Evolutionary conservation across 768 basidiomycete genomes (phyloP).

Genomic region (Boletus rubescentipes): DNA sequence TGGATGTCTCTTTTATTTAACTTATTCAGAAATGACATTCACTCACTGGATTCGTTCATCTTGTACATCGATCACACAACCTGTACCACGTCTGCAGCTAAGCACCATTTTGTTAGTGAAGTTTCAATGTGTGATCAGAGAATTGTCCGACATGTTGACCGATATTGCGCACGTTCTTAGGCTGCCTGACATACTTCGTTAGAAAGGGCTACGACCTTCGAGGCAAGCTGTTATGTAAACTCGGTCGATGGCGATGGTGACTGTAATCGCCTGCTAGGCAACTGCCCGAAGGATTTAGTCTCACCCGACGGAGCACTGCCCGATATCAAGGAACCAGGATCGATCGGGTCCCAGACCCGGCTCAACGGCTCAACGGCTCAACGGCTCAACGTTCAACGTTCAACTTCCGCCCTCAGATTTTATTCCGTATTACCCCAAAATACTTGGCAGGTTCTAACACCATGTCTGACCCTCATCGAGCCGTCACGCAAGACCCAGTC

Average conservation of each 20-base stretch:
- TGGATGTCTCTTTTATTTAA: constrained; percentile 7
- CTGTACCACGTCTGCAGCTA: constrained; percentile 2
- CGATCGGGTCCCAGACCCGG: background rate
- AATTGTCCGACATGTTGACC: too few species aligned
- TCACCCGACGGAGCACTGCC: background rate
- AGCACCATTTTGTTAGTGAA: background rate
- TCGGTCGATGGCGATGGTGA: too few species aligned
- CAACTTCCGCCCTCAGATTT: background rate
- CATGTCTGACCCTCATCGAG: constrained; percentile 10
- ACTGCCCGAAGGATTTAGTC: too few species aligned
- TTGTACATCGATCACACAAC: constrained; percentile 7
- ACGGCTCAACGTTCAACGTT: background rate
- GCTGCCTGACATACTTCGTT: too few species aligned
- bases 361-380: background rate
- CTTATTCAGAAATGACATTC: constrained; percentile 15
- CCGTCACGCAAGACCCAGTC: constrained; percentile 51
- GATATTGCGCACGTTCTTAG: too few species aligned
- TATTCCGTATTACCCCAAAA: too few species aligned
- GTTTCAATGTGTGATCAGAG: too few species aligned
- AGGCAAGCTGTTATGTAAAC: too few species aligned
- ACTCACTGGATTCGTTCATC: constrained; percentile 11
- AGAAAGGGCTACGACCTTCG: too few species aligned
- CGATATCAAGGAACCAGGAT: background rate
- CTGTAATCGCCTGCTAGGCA: too few species aligned
- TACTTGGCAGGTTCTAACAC: background rate